These are phyloP conservation scores for Kluyveromyces lactis DNA, from an alignment of 805 yeast genomes.

Conservation along the genomic window DNA sequence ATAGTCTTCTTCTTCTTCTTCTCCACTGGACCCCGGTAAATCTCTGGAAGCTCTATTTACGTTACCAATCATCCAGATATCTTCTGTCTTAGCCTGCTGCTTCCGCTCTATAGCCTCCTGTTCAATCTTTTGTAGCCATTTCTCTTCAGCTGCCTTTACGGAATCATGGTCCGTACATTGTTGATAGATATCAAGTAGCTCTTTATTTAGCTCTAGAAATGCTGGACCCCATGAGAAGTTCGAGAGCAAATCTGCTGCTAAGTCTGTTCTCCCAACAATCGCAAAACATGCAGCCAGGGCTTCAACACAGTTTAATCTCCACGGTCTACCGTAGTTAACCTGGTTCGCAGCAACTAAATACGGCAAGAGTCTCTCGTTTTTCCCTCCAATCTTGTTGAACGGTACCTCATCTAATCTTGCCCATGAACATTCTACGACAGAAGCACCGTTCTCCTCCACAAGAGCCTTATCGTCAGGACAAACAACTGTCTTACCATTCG, in stretches of 20 bases:
- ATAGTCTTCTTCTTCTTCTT: slow-evolving; percentile 7
- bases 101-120: slow-evolving; percentile 57
- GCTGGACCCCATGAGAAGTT: slow-evolving; percentile 93
- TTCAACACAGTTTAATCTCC: slow-evolving; percentile 94
- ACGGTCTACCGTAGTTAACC: slow-evolving; percentile 93
- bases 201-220: slow-evolving; percentile 74
- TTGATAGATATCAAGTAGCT: slow-evolving; percentile 64
- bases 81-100: slow-evolving; percentile 43
- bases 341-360: slow-evolving; percentile 94
- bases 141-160: slow-evolving; percentile 61
- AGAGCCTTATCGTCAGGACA: slow-evolving; percentile 78
- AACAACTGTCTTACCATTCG: slow-evolving; percentile 83
- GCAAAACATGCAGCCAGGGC: slow-evolving; percentile 97
- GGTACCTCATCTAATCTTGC: slow-evolving; percentile 97
- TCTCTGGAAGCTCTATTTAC: slow-evolving; percentile 41
- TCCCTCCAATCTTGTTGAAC: slow-evolving; percentile 85
- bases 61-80: slow-evolving; percentile 73
- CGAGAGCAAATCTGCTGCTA: slow-evolving; percentile 71
- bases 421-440: slow-evolving; percentile 98
- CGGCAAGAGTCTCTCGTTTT: slow-evolving; percentile 77
- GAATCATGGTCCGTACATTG: slow-evolving; percentile 75
- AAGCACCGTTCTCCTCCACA: slow-evolving; percentile 80
- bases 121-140: slow-evolving; percentile 63
- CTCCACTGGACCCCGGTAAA: slow-evolving; percentile 11
- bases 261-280: slow-evolving; percentile 81